A percentile compares a stretch with the other conserved stretches of the same genome.
Evolutionary conservation across 202 grass and related monocot genomes (phyloP).

Genomic region (Carex arenaria): DNA sequence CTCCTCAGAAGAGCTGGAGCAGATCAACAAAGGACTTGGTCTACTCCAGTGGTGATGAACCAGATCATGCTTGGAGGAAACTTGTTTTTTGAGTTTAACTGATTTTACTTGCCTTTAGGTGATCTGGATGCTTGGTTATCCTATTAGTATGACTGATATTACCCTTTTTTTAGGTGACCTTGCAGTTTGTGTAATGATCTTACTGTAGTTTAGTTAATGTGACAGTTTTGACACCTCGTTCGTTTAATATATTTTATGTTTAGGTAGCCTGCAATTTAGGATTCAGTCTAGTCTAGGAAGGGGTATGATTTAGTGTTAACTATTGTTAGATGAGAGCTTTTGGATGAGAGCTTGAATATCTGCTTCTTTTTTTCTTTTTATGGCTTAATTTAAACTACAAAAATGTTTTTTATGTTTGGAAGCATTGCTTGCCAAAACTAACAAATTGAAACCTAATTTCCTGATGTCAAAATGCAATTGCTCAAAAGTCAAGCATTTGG

Average conservation of each 20-base stretch:
- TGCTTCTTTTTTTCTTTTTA: neutral
- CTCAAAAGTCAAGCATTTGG: no score
- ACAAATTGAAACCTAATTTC: neutral
- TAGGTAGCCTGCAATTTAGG: neutral
- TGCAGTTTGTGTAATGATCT: neutral
- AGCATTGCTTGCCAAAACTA: neutral
- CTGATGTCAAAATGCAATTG: no score
- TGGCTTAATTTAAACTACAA: neutral
- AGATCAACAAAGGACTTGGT: constrained; percentile 36
- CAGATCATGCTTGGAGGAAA: neutral
- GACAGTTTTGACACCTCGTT: neutral
- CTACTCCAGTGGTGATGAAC: constrained; percentile 46
- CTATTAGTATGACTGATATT: constrained; percentile 7
- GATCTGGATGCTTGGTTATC: neutral
- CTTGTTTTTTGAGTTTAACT: neutral
- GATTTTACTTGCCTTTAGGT: neutral
- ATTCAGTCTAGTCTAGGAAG: constrained; percentile 2
- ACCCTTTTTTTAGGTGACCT: neutral
- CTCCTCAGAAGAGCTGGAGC: constrained; percentile 58
- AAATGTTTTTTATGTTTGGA: neutral
- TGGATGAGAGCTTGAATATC: neutral
- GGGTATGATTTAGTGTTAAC: neutral
- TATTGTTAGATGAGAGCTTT: neutral
- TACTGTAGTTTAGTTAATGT: constrained; percentile 9
- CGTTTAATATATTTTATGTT: neutral